Evolutionary conservation across 352 stramenopile genomes (phyloP).

Genomic region (Phytophthora megakarya): DNA sequence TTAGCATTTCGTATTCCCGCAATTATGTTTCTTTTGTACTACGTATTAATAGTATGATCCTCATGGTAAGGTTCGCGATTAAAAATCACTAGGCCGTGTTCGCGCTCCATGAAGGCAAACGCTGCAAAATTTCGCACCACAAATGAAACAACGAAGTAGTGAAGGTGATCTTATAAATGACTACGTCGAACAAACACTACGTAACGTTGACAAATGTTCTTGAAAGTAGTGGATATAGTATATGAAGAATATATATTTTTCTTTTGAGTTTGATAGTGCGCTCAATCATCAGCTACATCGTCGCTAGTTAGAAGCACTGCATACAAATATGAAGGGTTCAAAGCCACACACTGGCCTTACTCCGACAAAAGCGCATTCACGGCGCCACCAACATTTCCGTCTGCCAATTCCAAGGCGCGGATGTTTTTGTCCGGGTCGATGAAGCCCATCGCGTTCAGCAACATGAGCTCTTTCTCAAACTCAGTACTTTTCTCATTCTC

Average conservation of each 20-base stretch:
- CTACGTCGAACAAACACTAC: no score
- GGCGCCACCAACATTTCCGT: conserved; percentile 54
- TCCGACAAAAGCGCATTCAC: conserved; percentile 59
- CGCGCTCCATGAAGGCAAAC: no score
- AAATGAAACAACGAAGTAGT: no score
- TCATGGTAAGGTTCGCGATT: no score
- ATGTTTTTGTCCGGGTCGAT: conserved; percentile 51
- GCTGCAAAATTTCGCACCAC: no score
- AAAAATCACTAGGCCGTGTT: no score
- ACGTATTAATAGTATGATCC: no score
- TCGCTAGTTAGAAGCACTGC: conserved; percentile 2
- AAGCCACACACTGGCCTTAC: conserved; percentile 19
- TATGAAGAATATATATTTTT: not conserved
- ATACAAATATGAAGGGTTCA: conserved; percentile 23
- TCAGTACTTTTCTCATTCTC: conserved; percentile 14
- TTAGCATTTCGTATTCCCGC: no score
- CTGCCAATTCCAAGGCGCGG: conserved; percentile 42
- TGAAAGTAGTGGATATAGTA: not conserved
- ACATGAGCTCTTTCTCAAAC: conserved; percentile 40
- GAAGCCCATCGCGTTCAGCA: conserved; percentile 73
- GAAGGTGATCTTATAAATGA: no score
- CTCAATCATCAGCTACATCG: not conserved
- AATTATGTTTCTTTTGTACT: no score
- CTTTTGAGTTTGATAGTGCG: conserved; percentile 3
- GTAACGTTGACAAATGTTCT: no score